Conservation (phyloP, 306 rosid species). For the Rubus parviflorus region DNA sequence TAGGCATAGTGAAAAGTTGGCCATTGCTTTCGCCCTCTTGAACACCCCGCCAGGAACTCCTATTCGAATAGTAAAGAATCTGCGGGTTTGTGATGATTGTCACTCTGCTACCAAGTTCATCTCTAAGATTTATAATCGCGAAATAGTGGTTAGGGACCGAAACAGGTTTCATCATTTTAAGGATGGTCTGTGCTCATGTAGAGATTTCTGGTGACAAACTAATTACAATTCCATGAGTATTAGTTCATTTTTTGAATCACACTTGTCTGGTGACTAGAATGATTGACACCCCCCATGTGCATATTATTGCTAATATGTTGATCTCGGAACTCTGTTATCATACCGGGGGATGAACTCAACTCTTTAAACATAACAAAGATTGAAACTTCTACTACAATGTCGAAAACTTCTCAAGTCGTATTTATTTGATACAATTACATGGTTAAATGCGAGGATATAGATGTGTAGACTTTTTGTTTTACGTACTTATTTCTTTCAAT, state of each 20-base stretch:
- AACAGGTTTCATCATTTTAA: slow-evolving; percentile 86
- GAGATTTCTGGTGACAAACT: slow-evolving; percentile 76
- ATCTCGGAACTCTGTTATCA: background rate
- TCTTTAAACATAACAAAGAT: background rate
- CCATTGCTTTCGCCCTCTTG: slow-evolving; percentile 83
- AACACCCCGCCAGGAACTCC: slow-evolving; percentile 67
- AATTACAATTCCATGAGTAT: background rate
- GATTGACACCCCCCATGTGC: too few species aligned
- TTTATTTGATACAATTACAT: too few species aligned
- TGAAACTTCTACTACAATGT: too few species aligned
- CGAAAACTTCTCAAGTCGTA: too few species aligned
- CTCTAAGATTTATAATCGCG: slow-evolving; percentile 69
- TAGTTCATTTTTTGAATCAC: background rate
- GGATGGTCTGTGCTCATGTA: slow-evolving; percentile 70
- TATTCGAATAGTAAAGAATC: slow-evolving; percentile 82
- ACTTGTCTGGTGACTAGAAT: background rate
- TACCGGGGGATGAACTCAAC: background rate
- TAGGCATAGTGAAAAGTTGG: slow-evolving; percentile 88
- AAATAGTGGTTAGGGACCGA: slow-evolving; percentile 79
- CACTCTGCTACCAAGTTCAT: slow-evolving; percentile 87
- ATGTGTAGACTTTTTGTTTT: too few species aligned
- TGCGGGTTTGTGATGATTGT: slow-evolving; percentile 87
- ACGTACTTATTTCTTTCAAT: too few species aligned
- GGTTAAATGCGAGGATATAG: too few species aligned
- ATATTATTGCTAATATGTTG: too few species aligned